phyloP scores from a whole-genome alignment of 2,329 filamentous ascomycete genomes.

The Aspergillus aculeatinus region DNA sequence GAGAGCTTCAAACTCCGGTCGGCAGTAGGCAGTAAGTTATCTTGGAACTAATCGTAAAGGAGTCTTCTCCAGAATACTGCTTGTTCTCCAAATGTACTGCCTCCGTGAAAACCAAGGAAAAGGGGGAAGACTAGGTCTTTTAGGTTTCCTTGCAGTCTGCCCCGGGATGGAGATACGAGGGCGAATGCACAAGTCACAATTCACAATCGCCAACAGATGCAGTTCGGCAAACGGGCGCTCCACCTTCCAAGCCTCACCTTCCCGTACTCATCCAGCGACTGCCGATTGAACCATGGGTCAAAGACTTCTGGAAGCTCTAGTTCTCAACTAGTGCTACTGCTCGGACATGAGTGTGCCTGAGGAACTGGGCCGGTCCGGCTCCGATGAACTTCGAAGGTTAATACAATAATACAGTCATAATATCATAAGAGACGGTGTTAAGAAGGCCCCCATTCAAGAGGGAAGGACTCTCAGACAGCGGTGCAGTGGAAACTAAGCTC shows the following conservation, averaged over 20 bases:
- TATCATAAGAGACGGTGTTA: no score
- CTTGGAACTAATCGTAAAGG: no score
- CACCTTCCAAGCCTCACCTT: background rate
- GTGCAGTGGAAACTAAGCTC: background rate
- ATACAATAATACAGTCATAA: no score
- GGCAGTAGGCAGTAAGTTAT: no score
- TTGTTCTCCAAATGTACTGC: no score
- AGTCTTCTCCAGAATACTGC: no score
- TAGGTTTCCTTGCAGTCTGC: background rate
- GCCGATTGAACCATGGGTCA: background rate
- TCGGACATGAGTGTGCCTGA: background rate
- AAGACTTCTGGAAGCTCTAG: background rate
- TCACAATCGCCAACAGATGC: background rate
- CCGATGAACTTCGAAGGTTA: background rate
- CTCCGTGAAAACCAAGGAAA: background rate
- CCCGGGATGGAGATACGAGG: background rate
- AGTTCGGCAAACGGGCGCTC: background rate
- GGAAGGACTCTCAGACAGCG: background rate
- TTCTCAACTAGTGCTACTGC: background rate
- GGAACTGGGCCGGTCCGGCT: background rate
- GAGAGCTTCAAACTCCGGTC: no score
- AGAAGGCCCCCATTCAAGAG: no score
- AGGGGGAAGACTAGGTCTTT: background rate
- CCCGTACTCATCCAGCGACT: background rate
- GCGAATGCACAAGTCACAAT: background rate